phyloP scores from a whole-genome alignment of 441 rosid genomes.

The Gossypium gossypioides region DNA sequence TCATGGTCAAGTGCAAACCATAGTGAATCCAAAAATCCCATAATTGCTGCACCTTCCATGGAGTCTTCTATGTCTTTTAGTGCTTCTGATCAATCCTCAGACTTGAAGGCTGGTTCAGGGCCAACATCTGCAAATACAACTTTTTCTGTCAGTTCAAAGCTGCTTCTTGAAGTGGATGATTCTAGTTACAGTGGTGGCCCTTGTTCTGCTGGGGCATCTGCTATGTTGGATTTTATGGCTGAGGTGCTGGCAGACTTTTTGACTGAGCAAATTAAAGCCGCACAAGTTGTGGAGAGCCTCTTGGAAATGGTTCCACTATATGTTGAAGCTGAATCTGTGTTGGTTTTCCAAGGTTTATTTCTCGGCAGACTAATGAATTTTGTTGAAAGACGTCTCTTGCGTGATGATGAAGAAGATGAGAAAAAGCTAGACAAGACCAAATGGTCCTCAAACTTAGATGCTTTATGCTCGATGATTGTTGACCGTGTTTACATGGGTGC shows the following conservation, averaged over 20 bases:
- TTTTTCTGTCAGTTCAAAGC: slow-evolving; percentile 40
- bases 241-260: slow-evolving; percentile 74
- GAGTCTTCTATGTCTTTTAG: slow-evolving; percentile 42
- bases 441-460: slow-evolving; percentile 93
- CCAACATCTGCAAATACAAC: slow-evolving; percentile 31
- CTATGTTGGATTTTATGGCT: slow-evolving; percentile 65
- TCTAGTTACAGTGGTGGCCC: slow-evolving; percentile 79
- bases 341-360: slow-evolving; percentile 75
- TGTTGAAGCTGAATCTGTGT: slow-evolving; percentile 58
- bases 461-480: slow-evolving; percentile 93
- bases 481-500: slow-evolving; percentile 98
- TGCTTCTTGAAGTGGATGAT: slow-evolving; percentile 65
- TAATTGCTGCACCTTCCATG: slow-evolving; percentile 48
- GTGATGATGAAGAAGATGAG: slow-evolving; percentile 97
- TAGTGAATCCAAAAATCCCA: slow-evolving; percentile 46
- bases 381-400: slow-evolving; percentile 93
- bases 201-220: slow-evolving; percentile 78
- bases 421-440: slow-evolving; percentile 84
- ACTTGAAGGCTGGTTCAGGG: slow-evolving; percentile 39
- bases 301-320: slow-evolving; percentile 60
- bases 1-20: slow-evolving; percentile 68
- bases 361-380: slow-evolving; percentile 80
- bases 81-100: slow-evolving; percentile 47
- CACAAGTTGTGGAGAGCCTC: slow-evolving; percentile 51
- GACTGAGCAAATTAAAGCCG: slow-evolving; percentile 81